phyloP scores from a whole-genome alignment of 2,329 filamentous ascomycete species.

The Xylaria sp. region DNA sequence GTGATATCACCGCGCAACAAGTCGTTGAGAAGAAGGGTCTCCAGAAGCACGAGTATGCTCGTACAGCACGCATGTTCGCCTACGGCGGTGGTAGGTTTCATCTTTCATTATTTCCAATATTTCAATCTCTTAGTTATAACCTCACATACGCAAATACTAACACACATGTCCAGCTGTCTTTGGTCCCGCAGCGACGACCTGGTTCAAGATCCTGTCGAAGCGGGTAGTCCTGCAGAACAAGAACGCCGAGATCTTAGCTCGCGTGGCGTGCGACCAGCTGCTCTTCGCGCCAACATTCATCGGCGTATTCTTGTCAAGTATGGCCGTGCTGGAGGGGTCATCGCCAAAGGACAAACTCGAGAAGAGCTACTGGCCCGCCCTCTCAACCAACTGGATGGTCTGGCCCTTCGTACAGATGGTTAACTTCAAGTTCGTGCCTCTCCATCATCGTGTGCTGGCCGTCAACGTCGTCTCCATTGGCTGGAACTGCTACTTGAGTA shows the following conservation, averaged over 20 bases:
- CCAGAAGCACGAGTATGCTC: constrained; percentile 76
- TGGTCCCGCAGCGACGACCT: constrained; percentile 85
- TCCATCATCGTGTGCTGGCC: constrained; percentile 84
- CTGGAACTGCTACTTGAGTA: constrained; percentile 74
- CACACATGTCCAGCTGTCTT: constrained; percentile 70
- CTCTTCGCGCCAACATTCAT: constrained; percentile 88
- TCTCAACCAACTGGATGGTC: constrained; percentile 85
- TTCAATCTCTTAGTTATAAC: background rate
- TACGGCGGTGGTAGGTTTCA: constrained; percentile 77
- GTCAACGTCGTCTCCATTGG: constrained; percentile 82
- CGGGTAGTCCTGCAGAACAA: constrained; percentile 71
- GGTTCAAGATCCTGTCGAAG: constrained; percentile 83
- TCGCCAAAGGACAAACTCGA: constrained; percentile 72
- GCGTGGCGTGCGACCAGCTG: constrained; percentile 82
- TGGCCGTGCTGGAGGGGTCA: constrained; percentile 82
- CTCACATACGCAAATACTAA: constrained; percentile 8
- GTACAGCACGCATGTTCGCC: constrained; percentile 81
- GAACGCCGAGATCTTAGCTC: constrained; percentile 77
- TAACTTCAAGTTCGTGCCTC: constrained; percentile 88
- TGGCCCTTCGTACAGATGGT: constrained; percentile 87
- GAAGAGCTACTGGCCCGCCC: constrained; percentile 74
- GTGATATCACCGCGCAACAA: constrained; percentile 92
- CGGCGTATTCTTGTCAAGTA: constrained; percentile 81
- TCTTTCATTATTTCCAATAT: constrained; percentile 15
- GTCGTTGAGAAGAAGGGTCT: constrained; percentile 83